Percentiles rank a stretch among this genome's conserved stretches.
These are phyloP conservation scores for Cerioporus squamosus DNA, from an alignment of 1,284 basidiomycete genomes.

Conservation along the genomic window DNA sequence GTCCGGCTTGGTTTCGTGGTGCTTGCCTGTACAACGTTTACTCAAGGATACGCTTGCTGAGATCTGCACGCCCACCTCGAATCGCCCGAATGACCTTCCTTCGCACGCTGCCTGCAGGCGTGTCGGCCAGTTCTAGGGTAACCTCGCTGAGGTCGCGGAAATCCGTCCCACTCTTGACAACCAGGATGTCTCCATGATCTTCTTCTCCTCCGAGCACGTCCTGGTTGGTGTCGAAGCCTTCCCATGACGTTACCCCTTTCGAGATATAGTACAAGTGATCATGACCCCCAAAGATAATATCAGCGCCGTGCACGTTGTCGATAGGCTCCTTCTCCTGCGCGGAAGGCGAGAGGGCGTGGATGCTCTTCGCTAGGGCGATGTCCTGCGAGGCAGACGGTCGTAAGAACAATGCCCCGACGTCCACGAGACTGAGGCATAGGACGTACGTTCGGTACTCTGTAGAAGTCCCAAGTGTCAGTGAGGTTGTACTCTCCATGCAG, in stretches of 20 bases:
- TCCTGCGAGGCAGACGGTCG: conserved; percentile 49
- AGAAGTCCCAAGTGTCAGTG: too few relatives aligned
- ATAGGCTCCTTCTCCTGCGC: conserved; percentile 51
- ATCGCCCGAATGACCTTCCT: conserved; percentile 68
- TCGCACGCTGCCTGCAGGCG: conserved; percentile 68
- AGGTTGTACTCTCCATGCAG: neutral
- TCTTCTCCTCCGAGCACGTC: conserved; percentile 72
- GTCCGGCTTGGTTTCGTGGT: conserved; percentile 64
- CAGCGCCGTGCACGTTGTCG: conserved; percentile 72
- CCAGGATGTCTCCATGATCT: conserved; percentile 74
- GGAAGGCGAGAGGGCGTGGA: conserved; percentile 63
- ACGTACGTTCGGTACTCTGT: conserved; percentile 36
- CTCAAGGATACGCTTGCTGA: neutral
- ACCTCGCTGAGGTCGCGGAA: conserved; percentile 88
- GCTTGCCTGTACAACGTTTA: conserved; percentile 51
- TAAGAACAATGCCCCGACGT: neutral
- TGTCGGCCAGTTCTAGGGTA: conserved; percentile 62
- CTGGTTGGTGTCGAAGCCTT: conserved; percentile 63
- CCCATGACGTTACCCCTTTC: conserved; percentile 76
- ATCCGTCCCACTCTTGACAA: conserved; percentile 90
- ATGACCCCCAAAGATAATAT: conserved; percentile 88
- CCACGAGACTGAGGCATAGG: neutral
- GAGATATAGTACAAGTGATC: conserved; percentile 90
- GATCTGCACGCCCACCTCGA: conserved; percentile 47
- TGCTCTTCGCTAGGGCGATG: conserved; percentile 64